A percentile compares a stretch with the other conserved stretches of the same genome.
Evolutionary conservation across 2,329 filamentous ascomycete genomes (phyloP).

Genomic region (Emergomyces orientalis): DNA sequence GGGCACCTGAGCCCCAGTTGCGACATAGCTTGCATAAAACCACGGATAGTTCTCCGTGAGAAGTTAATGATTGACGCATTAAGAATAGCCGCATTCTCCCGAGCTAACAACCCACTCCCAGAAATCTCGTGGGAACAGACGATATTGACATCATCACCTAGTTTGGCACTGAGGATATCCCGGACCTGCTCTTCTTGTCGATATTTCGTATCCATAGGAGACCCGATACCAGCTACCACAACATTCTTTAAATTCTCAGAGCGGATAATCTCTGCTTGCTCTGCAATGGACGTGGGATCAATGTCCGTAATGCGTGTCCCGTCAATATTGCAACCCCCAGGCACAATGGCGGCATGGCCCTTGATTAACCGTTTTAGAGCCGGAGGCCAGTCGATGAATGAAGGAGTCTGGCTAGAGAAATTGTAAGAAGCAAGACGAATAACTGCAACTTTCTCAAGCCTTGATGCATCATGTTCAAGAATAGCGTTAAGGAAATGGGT

Average conservation of each 20-base stretch:
- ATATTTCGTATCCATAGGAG: slow-evolving; percentile 12
- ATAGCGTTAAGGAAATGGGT: slow-evolving; percentile 44
- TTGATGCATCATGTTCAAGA: slow-evolving; percentile 37
- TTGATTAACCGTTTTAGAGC: slow-evolving; percentile 21
- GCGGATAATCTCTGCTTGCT: slow-evolving; percentile 6
- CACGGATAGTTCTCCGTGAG: slow-evolving; percentile 47
- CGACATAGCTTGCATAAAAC: slow-evolving; percentile 46
- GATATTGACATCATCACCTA: slow-evolving; percentile 9
- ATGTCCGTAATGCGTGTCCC: slow-evolving; percentile 7
- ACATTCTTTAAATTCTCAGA: slow-evolving; percentile 9
- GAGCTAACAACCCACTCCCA: slow-evolving; percentile 42
- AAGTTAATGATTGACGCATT: slow-evolving; percentile 54
- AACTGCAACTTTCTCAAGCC: slow-evolving; percentile 40
- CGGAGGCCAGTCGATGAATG: slow-evolving; percentile 40
- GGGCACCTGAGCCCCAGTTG: slow-evolving; percentile 45
- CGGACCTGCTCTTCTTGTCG: slow-evolving; percentile 8
- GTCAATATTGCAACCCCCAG: slow-evolving; percentile 11
- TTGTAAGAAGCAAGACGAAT: slow-evolving; percentile 27
- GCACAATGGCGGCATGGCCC: slow-evolving; percentile 9
- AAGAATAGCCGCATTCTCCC: slow-evolving; percentile 56
- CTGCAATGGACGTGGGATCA: slow-evolving; percentile 1
- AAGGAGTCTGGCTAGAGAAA: slow-evolving; percentile 27
- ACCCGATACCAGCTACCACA: slow-evolving; percentile 10
- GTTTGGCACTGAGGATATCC: slow-evolving; percentile 5
- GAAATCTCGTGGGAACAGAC: slow-evolving; percentile 8